Evolutionary conservation across 257 asterid species (phyloP).

Genomic region (Asclepias syriaca): DNA sequence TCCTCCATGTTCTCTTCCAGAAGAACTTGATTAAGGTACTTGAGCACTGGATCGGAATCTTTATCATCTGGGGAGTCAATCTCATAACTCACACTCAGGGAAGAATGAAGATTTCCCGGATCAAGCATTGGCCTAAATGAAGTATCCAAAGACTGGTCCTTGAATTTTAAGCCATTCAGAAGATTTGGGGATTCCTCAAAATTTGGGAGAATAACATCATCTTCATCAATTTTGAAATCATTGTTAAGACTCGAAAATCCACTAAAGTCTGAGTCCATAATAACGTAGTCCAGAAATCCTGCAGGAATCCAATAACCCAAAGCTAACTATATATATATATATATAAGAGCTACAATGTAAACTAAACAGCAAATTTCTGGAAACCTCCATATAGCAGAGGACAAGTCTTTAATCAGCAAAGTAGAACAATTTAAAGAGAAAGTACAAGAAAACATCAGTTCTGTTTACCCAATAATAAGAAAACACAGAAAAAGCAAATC

Average conservation of each 20-base stretch:
- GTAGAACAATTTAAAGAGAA: not conserved
- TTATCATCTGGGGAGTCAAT: conserved; percentile 75
- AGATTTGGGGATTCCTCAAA: conserved; percentile 39
- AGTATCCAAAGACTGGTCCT: conserved; percentile 31
- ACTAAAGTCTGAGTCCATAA: conserved; percentile 54
- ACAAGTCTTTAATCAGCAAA: not conserved
- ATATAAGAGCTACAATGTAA: not conserved
- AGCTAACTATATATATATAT: not conserved
- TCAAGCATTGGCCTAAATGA: conserved; percentile 33
- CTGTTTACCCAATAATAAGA: not conserved
- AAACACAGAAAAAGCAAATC: not conserved
- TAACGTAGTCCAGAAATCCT: conserved; percentile 22
- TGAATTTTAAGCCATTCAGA: conserved; percentile 27
- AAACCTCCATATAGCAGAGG: not conserved
- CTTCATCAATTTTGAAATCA: conserved; percentile 38
- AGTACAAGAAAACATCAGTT: not conserved
- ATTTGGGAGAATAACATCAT: conserved; percentile 23
- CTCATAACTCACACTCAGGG: conserved; percentile 49
- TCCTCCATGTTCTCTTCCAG: conserved; percentile 82
- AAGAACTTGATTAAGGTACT: conserved; percentile 78
- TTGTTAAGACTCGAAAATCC: conserved; percentile 26
- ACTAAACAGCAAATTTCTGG: not conserved
- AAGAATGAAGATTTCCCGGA: conserved; percentile 32
- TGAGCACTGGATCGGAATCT: conserved; percentile 79
- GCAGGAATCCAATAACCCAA: not conserved